Percentiles rank a stretch among this genome's conserved stretches.
Conservation (phyloP, 2,329 filamentous ascomycete species). For the Phaeosphaeriaceae sp. region DNA sequence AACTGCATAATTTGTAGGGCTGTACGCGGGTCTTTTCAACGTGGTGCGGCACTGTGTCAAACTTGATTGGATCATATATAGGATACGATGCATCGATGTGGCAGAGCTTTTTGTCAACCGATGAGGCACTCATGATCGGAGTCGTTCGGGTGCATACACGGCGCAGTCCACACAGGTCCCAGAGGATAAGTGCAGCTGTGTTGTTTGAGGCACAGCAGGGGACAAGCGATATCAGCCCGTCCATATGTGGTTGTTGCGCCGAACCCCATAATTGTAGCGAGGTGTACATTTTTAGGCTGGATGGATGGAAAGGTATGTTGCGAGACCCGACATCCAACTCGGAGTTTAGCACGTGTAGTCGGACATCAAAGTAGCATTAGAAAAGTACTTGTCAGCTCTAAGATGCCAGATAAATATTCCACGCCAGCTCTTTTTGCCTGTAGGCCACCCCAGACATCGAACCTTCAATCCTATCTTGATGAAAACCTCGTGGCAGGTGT, state of each 20-base stretch:
- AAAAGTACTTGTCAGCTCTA: no score
- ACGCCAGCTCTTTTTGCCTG: no score
- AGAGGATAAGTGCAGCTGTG: background rate
- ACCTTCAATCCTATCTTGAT: no score
- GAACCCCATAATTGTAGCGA: background rate
- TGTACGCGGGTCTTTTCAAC: background rate
- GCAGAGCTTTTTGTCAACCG: background rate
- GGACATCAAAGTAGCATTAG: no score
- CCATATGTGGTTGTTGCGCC: background rate
- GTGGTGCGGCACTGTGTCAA: background rate
- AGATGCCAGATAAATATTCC: no score
- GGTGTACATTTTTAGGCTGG: background rate
- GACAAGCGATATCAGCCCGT: background rate
- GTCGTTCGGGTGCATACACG: background rate
- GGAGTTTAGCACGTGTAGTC: background rate
- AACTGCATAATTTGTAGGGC: background rate
- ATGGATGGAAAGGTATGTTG: background rate
- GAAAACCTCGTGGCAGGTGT: no score
- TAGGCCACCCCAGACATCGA: no score
- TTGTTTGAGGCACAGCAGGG: background rate
- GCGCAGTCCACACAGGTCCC: background rate
- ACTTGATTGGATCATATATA: background rate
- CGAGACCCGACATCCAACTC: background rate
- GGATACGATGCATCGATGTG: background rate
- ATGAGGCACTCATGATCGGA: background rate